phyloP scores from a whole-genome alignment of 83 land plant species.

The Thuja plicata region DNA sequence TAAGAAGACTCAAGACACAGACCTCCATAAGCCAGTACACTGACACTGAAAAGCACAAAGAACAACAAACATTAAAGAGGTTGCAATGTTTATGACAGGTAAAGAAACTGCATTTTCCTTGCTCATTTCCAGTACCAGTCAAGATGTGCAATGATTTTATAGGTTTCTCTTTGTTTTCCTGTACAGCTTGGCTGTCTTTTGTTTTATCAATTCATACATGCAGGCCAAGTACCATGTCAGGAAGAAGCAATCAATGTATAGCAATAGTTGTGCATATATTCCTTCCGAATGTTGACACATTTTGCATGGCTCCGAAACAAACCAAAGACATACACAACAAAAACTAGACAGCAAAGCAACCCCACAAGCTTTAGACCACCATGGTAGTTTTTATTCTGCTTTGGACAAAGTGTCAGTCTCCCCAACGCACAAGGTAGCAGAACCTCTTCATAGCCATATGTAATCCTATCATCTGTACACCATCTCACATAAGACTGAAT shows the following conservation, averaged over 20 bases:
- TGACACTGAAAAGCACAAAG: not conserved
- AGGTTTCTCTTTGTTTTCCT: not conserved
- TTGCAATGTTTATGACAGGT: not conserved
- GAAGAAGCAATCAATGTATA: not conserved
- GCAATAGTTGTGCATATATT: not conserved
- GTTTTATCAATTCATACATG: not conserved
- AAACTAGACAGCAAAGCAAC: not conserved
- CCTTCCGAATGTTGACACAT: not conserved
- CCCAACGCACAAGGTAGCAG: not conserved
- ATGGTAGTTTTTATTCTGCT: not conserved
- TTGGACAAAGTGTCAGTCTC: not conserved
- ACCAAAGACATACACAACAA: not conserved
- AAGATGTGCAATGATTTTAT: not conserved
- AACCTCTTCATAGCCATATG: not conserved
- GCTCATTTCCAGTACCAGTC: not conserved
- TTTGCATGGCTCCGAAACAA: not conserved
- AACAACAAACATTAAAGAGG: not conserved
- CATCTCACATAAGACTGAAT: not conserved
- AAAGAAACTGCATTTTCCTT: not conserved
- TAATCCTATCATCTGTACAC: not conserved
- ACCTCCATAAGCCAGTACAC: not conserved
- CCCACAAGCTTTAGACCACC: not conserved
- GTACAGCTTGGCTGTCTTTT: constrained; percentile 8
- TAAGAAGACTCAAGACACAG: not conserved
- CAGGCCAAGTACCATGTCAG: not conserved